Conservation (phyloP, 352 stramenopile species). For the Aphanomyces astaci region DNA sequence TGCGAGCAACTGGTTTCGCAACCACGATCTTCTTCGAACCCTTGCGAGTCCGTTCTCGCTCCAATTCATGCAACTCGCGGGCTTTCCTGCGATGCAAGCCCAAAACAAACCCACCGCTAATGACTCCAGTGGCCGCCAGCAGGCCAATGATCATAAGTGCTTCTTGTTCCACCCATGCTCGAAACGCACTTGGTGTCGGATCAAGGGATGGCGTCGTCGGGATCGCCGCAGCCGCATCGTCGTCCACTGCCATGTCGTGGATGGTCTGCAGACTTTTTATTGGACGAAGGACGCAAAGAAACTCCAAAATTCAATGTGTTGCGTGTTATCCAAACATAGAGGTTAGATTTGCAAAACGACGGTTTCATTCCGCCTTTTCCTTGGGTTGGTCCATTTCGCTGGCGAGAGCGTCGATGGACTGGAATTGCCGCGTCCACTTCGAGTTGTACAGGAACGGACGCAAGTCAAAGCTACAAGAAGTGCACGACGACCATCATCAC, state of each 20-base stretch:
- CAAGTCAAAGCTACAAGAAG: slow-evolving; percentile 82
- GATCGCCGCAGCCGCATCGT: not conserved
- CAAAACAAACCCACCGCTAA: not conserved
- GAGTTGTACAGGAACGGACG: slow-evolving; percentile 97
- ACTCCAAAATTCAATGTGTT: not conserved
- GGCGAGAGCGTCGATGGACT: slow-evolving; percentile 88
- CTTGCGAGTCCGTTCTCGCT: not conserved
- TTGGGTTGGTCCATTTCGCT: slow-evolving; percentile 41
- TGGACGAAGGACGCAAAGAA: too few relatives aligned
- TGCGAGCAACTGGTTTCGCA: not conserved
- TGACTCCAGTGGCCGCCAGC: not conserved
- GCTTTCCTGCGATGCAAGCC: not conserved
- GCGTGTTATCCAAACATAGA: slow-evolving; percentile 4
- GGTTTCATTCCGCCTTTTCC: slow-evolving; percentile 11
- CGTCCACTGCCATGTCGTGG: not conserved
- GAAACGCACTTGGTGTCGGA: not conserved
- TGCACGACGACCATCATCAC: not conserved
- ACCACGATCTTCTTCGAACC: not conserved
- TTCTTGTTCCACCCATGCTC: not conserved
- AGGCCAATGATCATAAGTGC: not conserved
- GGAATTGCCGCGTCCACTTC: slow-evolving; percentile 93
- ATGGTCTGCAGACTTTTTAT: too few relatives aligned
- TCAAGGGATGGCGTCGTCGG: not conserved
- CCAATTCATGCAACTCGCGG: not conserved
- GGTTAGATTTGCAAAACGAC: not conserved